These are phyloP conservation scores for Dendrocalamus sinicus DNA, from an alignment of 176 grass and related monocot species.

Conservation along the genomic window DNA sequence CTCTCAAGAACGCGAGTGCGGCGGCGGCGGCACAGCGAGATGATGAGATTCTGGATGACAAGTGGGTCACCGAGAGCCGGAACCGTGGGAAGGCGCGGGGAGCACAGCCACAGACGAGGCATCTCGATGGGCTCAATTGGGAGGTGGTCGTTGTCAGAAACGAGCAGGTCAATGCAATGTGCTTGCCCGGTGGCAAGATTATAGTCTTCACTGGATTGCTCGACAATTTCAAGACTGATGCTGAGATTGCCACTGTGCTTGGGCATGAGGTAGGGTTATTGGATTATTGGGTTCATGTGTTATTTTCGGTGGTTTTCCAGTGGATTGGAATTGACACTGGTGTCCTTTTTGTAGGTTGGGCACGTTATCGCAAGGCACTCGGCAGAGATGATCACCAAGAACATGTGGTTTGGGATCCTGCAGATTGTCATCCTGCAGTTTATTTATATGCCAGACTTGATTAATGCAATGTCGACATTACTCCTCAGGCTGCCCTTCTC, in stretches of 20 bases:
- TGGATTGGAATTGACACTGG: constrained; percentile 20
- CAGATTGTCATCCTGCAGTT: constrained; percentile 83
- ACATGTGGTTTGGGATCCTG: constrained; percentile 64
- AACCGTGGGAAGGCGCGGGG: constrained; percentile 50
- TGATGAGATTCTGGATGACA: constrained; percentile 90
- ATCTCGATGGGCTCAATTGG: constrained; percentile 86
- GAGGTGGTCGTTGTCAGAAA: constrained; percentile 89
- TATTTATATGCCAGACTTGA: constrained; percentile 87
- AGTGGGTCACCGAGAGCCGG: constrained; percentile 74
- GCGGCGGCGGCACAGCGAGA: constrained; percentile 52
- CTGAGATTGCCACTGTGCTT: constrained; percentile 82
- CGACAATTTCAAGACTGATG: constrained; percentile 77
- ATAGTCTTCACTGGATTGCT: constrained; percentile 86
- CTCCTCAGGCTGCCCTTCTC: constrained; percentile 88
- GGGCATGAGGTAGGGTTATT: constrained; percentile 72
- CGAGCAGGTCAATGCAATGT: constrained; percentile 71
- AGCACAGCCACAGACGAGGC: constrained; percentile 50
- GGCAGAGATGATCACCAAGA: constrained; percentile 77
- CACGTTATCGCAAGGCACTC: constrained; percentile 63
- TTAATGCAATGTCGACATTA: constrained; percentile 74
- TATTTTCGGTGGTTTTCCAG: not conserved
- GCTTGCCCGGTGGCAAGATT: constrained; percentile 93
- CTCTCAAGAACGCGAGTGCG: constrained; percentile 28
- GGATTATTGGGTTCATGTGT: not conserved
- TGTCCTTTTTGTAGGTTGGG: constrained; percentile 68